Conservation (phyloP, 73 alveolate genomes). For the Tetrahymena thermophila region DNA sequence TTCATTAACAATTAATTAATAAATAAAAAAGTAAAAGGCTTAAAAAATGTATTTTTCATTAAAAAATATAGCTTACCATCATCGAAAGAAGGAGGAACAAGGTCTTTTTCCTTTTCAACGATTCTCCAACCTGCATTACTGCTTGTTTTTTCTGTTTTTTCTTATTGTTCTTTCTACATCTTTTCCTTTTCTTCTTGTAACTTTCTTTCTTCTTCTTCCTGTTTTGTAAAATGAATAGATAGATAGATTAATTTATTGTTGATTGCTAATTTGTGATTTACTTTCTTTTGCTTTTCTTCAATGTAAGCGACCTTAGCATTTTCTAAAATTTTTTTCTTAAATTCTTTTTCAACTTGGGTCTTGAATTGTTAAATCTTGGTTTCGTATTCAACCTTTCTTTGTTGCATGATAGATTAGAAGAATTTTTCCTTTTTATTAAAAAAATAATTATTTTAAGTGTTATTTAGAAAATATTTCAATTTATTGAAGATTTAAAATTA, state of each 20-base stretch:
- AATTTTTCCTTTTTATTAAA: not conserved
- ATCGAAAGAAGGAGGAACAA: not conserved
- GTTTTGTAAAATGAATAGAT: too few species aligned
- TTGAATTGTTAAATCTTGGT: not conserved
- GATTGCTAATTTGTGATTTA: not conserved
- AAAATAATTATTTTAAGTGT: not conserved
- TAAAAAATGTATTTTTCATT: too few species aligned
- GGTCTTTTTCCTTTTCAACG: not conserved
- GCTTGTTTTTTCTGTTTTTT: not conserved
- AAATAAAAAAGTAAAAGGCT: too few species aligned
- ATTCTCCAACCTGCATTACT: not conserved
- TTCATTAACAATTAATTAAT: not conserved
- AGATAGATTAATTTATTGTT: too few species aligned
- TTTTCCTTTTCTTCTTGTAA: not conserved
- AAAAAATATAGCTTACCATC: not conserved
- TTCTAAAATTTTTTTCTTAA: not conserved
- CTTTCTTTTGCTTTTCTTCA: not conserved
- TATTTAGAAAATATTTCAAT: too few species aligned
- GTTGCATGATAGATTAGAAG: not conserved
- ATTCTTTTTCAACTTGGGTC: not conserved
- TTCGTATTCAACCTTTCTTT: not conserved
- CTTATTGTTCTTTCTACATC: not conserved
- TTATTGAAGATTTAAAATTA: not conserved
- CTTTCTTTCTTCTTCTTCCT: not conserved
- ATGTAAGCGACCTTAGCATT: not conserved